Conservation (phyloP, 2,329 filamentous ascomycete genomes). For the Pseudogymnoascus destructans region DNA sequence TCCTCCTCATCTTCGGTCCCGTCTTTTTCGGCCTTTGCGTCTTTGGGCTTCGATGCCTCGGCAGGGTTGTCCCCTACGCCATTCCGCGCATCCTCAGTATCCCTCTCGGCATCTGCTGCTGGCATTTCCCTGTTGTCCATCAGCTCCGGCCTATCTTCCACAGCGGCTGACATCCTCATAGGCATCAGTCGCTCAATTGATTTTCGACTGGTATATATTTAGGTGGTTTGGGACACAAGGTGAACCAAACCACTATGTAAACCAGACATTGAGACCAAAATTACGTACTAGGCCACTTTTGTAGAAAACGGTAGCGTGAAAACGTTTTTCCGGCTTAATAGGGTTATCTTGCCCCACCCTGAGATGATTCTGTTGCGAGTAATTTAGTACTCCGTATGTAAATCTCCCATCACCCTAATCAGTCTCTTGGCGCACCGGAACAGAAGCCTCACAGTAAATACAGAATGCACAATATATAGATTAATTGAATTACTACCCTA, state of each 20-base stretch:
- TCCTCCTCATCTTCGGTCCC: conserved; percentile 18
- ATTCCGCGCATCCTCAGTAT: not conserved
- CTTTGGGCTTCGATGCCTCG: not conserved
- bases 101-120: not conserved
- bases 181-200: not conserved
- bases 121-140: not conserved
- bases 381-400: too few relatives aligned
- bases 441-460: too few relatives aligned
- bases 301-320: not conserved
- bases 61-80: not conserved
- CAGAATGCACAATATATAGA: too few relatives aligned
- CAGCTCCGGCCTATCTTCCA: not conserved
- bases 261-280: not conserved
- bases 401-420: too few relatives aligned
- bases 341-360: not conserved
- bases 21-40: not conserved
- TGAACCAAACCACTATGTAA: not conserved
- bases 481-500: too few relatives aligned
- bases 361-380: too few relatives aligned
- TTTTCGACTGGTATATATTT: not conserved
- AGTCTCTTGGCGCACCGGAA: too few relatives aligned
- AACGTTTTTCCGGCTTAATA: not conserved
- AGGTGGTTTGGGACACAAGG: not conserved
- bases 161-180: not conserved
- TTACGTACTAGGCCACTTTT: not conserved